Evolutionary conservation across 495 filamentous ascomycete genomes (phyloP), one percentile per base, ranked within the genome.

Genomic region (Collariella sp.): DNA sequence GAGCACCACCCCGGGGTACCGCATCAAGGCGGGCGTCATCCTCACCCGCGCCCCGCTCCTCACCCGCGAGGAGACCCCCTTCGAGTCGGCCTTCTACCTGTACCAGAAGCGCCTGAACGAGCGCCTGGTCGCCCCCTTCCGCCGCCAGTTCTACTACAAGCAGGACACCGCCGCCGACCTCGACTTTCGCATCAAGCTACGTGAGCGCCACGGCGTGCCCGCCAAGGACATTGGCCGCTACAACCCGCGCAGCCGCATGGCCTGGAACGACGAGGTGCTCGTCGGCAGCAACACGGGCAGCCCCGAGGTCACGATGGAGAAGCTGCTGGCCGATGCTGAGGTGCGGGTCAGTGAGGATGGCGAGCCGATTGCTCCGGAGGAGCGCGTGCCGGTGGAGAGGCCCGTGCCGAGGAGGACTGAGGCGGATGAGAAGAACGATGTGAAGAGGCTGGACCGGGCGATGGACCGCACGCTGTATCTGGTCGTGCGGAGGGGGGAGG

Each of bases 61-160:
- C 58, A 97, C 94, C 47, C 86, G 86, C 55, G 76, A 85, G 46
- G 84, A 89, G 16, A 84, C 83, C 31, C 77, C 86, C 12, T 97
- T 99, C 70, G 93, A 99, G 70, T 85, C 88, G 67, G 76, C 91
- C 47, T 96, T 80, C 74, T 93, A 84, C 76, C 88, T 97, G 68
- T 99, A 99, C 75, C 93, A 99, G 72, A 88, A 88, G 55, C 89
- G 93, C 12, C 78, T 99, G 49, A 95, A 99, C 70, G 93, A 99
- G 74, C 89, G 93, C 11, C 76, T 96, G 29, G 81, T 83, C 11
- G 77, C 91, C 9, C 91, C 91, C 2, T 99, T 99, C 74, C 86
- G 85, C 16, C 81, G 86, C 48, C 89, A 87, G 67, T 93, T 96
- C 72, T 99, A 95, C 79, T 95, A 89, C 85, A 95, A 94, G 77